Percentiles rank a stretch among this genome's conserved stretches.
Evolutionary conservation across 1,284 basidiomycete species (phyloP).

Genomic region (Microbotryomycetes sp.): DNA sequence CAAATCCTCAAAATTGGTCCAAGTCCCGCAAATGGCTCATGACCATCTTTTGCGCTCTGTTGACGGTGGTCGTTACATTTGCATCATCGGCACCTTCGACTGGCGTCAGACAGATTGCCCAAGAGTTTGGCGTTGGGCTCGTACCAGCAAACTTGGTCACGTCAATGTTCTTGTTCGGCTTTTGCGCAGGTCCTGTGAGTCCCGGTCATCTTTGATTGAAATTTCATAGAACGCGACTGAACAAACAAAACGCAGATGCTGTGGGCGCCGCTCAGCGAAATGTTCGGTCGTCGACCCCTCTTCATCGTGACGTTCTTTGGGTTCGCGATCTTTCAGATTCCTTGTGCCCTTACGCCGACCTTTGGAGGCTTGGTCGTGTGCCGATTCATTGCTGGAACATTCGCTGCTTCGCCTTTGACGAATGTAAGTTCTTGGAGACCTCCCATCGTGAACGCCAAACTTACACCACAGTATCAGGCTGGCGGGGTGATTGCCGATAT

Average conservation of each 20-base stretch:
- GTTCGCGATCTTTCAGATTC: conserved; percentile 55
- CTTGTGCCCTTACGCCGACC: conserved; percentile 56
- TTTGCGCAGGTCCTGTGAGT: not conserved
- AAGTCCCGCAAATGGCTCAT: conserved; percentile 48
- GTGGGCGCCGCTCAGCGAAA: conserved; percentile 53
- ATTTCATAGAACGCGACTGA: too few species aligned
- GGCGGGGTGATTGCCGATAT: conserved; percentile 61
- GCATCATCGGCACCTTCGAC: conserved; percentile 54
- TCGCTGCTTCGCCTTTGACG: conserved; percentile 57
- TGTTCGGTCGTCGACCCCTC: conserved; percentile 55
- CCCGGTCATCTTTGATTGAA: too few species aligned
- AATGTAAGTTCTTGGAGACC: conserved; percentile 35
- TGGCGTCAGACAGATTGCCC: conserved; percentile 44
- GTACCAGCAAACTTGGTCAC: conserved; percentile 53
- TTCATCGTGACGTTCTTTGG: conserved; percentile 48
- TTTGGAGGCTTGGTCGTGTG: conserved; percentile 55
- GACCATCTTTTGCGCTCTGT: conserved; percentile 44
- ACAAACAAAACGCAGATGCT: too few species aligned
- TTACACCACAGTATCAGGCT: too few species aligned
- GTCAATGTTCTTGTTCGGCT: conserved; percentile 52
- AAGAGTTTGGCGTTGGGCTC: conserved; percentile 44
- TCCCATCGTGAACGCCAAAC: too few species aligned
- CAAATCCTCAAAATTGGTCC: conserved; percentile 58
- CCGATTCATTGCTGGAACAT: conserved; percentile 60
- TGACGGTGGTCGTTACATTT: conserved; percentile 56